Base-by-base conservation (phyloP, 441 rosid genomes). In the Populus hybrid region DNA sequence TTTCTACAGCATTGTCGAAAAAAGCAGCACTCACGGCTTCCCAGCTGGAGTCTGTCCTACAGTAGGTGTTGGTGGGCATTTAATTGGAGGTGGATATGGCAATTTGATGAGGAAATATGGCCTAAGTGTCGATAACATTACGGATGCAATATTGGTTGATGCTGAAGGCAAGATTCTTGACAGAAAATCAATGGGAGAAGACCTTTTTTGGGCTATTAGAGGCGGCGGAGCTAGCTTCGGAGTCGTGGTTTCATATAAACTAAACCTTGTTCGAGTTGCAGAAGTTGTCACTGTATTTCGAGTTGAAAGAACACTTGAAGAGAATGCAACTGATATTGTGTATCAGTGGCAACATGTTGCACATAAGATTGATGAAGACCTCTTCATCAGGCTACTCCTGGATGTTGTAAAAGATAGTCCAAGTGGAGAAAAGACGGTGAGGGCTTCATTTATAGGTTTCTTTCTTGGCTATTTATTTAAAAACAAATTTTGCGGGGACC, bases 221-320 rank as follows among this genome's bases (percentile, higher is more conserved):
- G 96, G 96, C 0, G 92, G 93, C 9, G 94, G 96, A 57, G 96
- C 89, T 4, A 91, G 90, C 76, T 91, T 90, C 42, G 89, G 96
- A 0, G 85, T 92, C 69, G 78, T 92, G 12, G 77, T 90, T 59
- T 84, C 90, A 12, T 75, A 70, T 21, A 78, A 67, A 57, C 71
- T 82, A 42, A 76, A 78, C 5, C 8, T 78, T 23, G 81, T 78
- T 57, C 67, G 16, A 34, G 84, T 82, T 66, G 70, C 84, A 2
- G 68, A 72, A 61, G 10, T 18, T 3, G 84, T 82, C 23, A 78
- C 82, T 2, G 80, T 82, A 8, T 82, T 78, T n/a, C 36, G 28
- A 26, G 84, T 78, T 42, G 57, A 59, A 59, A 78, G 69, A 73
- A 78, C 82, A 10, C 68, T 72, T 2, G 80, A 82, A 67, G 75